These are phyloP conservation scores for Venturia aucupariae DNA, from an alignment of 2,329 filamentous ascomycete species.

Conservation along the genomic window DNA sequence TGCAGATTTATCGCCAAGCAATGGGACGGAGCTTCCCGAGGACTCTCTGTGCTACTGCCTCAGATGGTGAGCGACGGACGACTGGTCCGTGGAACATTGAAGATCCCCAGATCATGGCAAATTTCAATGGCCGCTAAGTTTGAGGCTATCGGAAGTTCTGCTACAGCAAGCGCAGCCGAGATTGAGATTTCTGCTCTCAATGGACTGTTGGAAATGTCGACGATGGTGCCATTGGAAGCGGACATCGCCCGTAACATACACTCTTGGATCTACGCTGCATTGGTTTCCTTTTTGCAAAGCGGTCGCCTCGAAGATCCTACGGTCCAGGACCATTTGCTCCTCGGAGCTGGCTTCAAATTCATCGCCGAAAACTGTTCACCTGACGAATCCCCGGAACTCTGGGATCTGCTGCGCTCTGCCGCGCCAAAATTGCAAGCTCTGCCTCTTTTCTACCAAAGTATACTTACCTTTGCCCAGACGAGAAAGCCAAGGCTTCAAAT, in stretches of 20 bases:
- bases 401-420: constrained; percentile 51
- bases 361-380: constrained; percentile 54
- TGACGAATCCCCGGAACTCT: constrained; percentile 48
- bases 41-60: neutral
- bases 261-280: constrained; percentile 18
- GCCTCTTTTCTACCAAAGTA: constrained; percentile 56
- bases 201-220: constrained; percentile 5
- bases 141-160: neutral
- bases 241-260: neutral
- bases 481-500: constrained; percentile 17
- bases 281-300: constrained; percentile 19
- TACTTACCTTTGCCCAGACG: constrained; percentile 33
- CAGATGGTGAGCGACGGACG: neutral
- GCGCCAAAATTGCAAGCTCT: constrained; percentile 23
- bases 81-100: neutral
- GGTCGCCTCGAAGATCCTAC: constrained; percentile 7
- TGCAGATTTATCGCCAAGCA: constrained; percentile 5
- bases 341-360: constrained; percentile 64
- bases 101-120: constrained; percentile 8
- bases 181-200: neutral
- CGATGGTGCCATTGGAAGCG: neutral
- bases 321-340: constrained; percentile 47
- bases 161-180: neutral
- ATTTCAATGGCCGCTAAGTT: neutral
- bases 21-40: neutral